Evolutionary conservation across 495 filamentous ascomycete genomes (phyloP).

Genomic region (Penicillium roqueforti): DNA sequence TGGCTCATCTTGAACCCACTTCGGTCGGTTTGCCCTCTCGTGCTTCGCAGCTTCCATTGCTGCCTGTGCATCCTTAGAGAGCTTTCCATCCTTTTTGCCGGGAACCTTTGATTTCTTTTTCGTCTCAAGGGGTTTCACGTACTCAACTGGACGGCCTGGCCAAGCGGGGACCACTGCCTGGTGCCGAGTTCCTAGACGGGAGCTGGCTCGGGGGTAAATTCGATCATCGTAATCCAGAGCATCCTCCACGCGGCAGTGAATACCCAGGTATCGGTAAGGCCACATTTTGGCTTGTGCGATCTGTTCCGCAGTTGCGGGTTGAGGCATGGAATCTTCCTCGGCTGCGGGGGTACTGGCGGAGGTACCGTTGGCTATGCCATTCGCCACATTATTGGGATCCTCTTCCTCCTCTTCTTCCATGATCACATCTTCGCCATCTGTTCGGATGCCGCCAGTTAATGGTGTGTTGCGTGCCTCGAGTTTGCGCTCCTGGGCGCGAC

Average conservation of each 20-base stretch:
- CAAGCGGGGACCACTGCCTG: conserved; percentile 83
- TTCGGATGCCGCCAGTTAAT: conserved; percentile 46
- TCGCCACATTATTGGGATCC: conserved; percentile 25
- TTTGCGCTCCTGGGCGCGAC: conserved; percentile 86
- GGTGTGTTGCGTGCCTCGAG: conserved; percentile 89
- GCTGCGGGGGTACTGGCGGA: conserved; percentile 58
- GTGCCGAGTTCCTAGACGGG: conserved; percentile 84
- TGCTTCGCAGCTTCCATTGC: conserved; percentile 75
- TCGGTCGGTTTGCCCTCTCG: conserved; percentile 74
- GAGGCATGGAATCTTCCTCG: conserved; percentile 49
- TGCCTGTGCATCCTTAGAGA: conserved; percentile 72
- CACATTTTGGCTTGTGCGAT: conserved; percentile 87
- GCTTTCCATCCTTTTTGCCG: conserved; percentile 64
- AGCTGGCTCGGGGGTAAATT: conserved; percentile 94
- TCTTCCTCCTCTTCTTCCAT: conserved; percentile 69
- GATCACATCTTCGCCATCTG: conserved; percentile 77
- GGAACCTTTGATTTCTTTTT: conserved; percentile 70
- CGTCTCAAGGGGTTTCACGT: conserved; percentile 81
- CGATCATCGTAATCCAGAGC: conserved; percentile 96
- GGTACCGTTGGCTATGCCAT: conserved; percentile 42
- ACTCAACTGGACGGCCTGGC: conserved; percentile 79
- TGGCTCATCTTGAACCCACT: conserved; percentile 91
- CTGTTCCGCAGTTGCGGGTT: conserved; percentile 82
- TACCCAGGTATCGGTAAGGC: conserved; percentile 94
- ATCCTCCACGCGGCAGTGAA: conserved; percentile 95